Percentiles rank a stretch among this genome's conserved stretches.
These are phyloP conservation scores for Plantago ovata DNA, from an alignment of 257 asterid species.

Conservation along the genomic window DNA sequence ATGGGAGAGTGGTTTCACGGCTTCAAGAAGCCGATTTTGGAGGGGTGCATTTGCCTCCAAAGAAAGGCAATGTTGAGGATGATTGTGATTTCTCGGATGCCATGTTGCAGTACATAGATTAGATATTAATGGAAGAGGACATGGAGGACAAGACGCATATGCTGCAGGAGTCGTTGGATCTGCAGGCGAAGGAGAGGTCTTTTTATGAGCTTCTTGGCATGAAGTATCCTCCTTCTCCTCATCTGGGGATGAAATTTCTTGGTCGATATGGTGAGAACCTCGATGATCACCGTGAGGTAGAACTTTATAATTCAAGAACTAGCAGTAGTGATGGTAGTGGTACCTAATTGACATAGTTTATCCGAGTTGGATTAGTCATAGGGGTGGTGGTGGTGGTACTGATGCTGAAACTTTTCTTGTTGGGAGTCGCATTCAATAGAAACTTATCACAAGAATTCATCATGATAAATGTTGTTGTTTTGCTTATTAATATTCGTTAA, in stretches of 20 bases:
- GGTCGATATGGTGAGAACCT: constrained; percentile 16
- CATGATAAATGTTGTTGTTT: no score
- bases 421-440: constrained; percentile 1
- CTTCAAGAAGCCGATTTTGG: constrained; percentile 22
- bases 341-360: constrained; percentile 17
- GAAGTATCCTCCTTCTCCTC: constrained; percentile 42
- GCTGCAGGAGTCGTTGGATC: constrained; percentile 50
- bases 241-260: not conserved
- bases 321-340: constrained; percentile 19
- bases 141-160: constrained; percentile 45
- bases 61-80: constrained; percentile 16
- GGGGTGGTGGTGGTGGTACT: no score
- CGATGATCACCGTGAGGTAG: constrained; percentile 13
- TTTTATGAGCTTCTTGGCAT: constrained; percentile 48
- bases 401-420: constrained; percentile 8
- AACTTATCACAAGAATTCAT: no score
- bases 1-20: constrained; percentile 22
- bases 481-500: no score
- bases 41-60: constrained; percentile 19
- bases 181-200: constrained; percentile 44
- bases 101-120: constrained; percentile 35
- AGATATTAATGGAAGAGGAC: constrained; percentile 49
- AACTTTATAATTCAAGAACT: constrained; percentile 11
- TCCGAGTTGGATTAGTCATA: constrained; percentile 13
- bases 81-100: constrained; percentile 41